Evolutionary conservation across 768 basidiomycete species (phyloP).

Genomic region (Podaxis sp.): DNA sequence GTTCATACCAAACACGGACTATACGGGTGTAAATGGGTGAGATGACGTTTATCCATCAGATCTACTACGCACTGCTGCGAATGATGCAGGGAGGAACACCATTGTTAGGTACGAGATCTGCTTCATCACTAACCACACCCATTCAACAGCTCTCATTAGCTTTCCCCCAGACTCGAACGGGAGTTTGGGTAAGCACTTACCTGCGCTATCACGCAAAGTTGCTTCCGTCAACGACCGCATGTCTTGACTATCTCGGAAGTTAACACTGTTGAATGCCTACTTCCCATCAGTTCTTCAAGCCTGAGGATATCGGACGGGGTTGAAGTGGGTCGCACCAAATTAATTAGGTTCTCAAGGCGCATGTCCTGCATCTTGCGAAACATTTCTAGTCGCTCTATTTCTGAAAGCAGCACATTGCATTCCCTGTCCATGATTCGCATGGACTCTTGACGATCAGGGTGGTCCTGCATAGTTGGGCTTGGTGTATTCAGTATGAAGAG

Average conservation of each 20-base stretch:
- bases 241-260: conserved; percentile 40
- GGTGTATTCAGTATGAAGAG: conserved; percentile 42
- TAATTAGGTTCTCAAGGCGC: conserved; percentile 49
- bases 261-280: conserved; percentile 46
- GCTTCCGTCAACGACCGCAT: conserved; percentile 40
- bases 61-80: conserved; percentile 30
- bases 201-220: conserved; percentile 31
- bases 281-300: neutral
- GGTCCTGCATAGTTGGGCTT: conserved; percentile 49
- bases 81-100: conserved; percentile 51
- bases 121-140: conserved; percentile 32
- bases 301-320: neutral
- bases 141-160: neutral
- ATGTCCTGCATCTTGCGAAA: conserved; percentile 41
- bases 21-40: neutral
- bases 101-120: conserved; percentile 52
- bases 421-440: conserved; percentile 39
- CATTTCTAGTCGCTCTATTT: conserved; percentile 50
- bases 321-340: conserved; percentile 31
- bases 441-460: conserved; percentile 23
- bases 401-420: conserved; percentile 45
- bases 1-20: conserved; percentile 53
- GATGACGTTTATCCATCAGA: neutral
- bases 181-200: conserved; percentile 1
- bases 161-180: neutral